These are phyloP conservation scores for Rozella allomycis DNA, from an alignment of 371 early-diverging fungal genomes.

Conservation along the genomic window DNA sequence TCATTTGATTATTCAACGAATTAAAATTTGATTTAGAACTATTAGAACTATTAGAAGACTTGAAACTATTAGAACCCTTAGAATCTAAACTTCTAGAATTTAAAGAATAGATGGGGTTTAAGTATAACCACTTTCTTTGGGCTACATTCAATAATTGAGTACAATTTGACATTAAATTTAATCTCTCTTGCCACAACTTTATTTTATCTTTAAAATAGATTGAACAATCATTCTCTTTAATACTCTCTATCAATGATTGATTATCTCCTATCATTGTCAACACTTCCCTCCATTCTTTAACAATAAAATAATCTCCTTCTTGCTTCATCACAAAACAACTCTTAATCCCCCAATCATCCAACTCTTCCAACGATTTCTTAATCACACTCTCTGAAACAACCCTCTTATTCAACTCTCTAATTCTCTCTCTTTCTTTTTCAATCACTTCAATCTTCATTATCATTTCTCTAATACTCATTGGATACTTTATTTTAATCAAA, in stretches of 20 bases:
- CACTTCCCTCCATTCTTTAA: conserved; percentile 28
- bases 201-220: conserved; percentile 21
- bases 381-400: conserved; percentile 24
- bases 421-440: no score
- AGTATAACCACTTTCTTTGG: conserved; percentile 15
- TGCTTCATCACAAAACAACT: conserved; percentile 10
- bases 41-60: conserved; percentile 17
- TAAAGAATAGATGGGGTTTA: conserved; percentile 26
- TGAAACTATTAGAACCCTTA: conserved; percentile 18
- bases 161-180: conserved; percentile 16
- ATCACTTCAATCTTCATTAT: no score
- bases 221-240: conserved; percentile 26
- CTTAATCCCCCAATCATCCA: conserved; percentile 28
- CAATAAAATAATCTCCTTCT: not conserved
- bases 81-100: conserved; percentile 19
- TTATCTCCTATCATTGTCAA: conserved; percentile 27
- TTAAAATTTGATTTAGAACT: conserved; percentile 16
- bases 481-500: no score
- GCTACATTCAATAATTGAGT: conserved; percentile 17
- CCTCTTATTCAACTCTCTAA: conserved; percentile 20
- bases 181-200: conserved; percentile 17
- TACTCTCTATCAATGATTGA: conserved; percentile 18
- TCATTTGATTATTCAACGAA: conserved; percentile 17
- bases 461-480: no score
- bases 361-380: conserved; percentile 24